phyloP scores from a whole-genome alignment of 2,329 filamentous ascomycete species.

The Aspergillus unguis region DNA sequence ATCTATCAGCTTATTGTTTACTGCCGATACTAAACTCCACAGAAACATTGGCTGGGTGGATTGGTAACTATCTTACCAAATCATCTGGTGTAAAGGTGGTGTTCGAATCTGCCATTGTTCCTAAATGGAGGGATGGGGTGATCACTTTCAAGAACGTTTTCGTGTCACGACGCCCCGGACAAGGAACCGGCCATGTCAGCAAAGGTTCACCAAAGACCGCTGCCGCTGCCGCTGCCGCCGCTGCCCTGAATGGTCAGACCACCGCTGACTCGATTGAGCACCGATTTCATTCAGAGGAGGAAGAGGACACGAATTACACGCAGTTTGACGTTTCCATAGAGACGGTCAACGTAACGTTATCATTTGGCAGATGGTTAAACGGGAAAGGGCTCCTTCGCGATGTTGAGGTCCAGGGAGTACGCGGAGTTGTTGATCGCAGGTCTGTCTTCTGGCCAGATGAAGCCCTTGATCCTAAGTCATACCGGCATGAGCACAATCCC shows the following conservation, averaged over 20 bases:
- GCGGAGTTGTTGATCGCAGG: slow-evolving; percentile 88
- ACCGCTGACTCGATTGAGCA: slow-evolving; percentile 40
- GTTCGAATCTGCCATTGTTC: slow-evolving; percentile 96
- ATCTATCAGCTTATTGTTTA: slow-evolving; percentile 16
- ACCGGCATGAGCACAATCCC: slow-evolving; percentile 79
- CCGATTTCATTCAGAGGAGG: slow-evolving; percentile 37
- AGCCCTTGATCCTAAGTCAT: slow-evolving; percentile 75
- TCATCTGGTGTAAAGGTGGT: slow-evolving; percentile 91
- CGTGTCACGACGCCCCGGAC: slow-evolving; percentile 84
- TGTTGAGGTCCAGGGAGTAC: slow-evolving; percentile 89
- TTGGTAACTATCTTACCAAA: slow-evolving; percentile 92
- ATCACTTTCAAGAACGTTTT: slow-evolving; percentile 97
- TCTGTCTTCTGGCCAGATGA: slow-evolving; percentile 70
- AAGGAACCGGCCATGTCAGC: slow-evolving; percentile 75
- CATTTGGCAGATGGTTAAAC: slow-evolving; percentile 99
- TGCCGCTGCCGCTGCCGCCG: slow-evolving; percentile 78
- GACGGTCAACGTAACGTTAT: slow-evolving; percentile 92
- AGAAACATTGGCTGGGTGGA: slow-evolving; percentile 90
- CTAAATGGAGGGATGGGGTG: slow-evolving; percentile 90
- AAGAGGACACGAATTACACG: slow-evolving; percentile 94
- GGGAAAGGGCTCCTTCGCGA: slow-evolving; percentile 87
- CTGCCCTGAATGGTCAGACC: slow-evolving; percentile 48
- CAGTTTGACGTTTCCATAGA: slow-evolving; percentile 95
- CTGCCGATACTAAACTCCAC: slow-evolving; percentile 17
- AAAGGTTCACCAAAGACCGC: slow-evolving; percentile 86